Base-by-base conservation (phyloP, 176 grass and related monocot species). In the Carex kokanica region DNA sequence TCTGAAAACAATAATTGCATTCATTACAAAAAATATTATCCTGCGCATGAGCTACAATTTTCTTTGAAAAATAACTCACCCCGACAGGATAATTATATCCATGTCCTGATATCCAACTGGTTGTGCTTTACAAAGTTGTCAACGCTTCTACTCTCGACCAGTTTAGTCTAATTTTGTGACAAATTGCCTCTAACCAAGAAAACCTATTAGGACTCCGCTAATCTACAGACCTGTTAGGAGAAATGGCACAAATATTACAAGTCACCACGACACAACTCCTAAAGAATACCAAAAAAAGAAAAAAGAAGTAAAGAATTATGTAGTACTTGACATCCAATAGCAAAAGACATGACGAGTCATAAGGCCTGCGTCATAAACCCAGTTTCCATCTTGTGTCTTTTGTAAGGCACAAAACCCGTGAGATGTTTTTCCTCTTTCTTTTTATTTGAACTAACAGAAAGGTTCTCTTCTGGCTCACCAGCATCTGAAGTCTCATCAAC, bases 371-470 rank as follows among this genome's bases (percentile, higher is more conserved):
- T 49, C 45, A 49, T 49, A 49, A 49, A 49, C 2, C 60, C 17
- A 84, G 83, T 85, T 80, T 89, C 77, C 3, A 68, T 53, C 67
- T 81, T 90, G 67, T 86, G 74, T 60, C 88, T 94, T 61, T 89
- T 90, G 18, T 92, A 92, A 0, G 90, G 90, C 59, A 87, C 17
- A 34, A 91, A 94, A 40, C 90, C 92, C 74, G 64, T 97, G 24
- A 3, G 24, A 16, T 23, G 41, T 34, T 78, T 85, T 14, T 55
- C 77, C 32, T 82, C 40, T 24, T 57, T 73, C 47, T 24, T 52
- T 65, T 65, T 29, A 4, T 68, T 54, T 18, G 43, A 63, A 65
- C 80, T 82, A 8, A 65, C 18, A 68, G 73, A 78, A 55, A 56
- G 6, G 18, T 34, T 78, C 56, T 56, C 73, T 32, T 78, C 51